Percentiles rank a stretch among this genome's conserved stretches.
Evolutionary conservation across 768 basidiomycete genomes (phyloP).

Genomic region (Leccinum truebloodii): DNA sequence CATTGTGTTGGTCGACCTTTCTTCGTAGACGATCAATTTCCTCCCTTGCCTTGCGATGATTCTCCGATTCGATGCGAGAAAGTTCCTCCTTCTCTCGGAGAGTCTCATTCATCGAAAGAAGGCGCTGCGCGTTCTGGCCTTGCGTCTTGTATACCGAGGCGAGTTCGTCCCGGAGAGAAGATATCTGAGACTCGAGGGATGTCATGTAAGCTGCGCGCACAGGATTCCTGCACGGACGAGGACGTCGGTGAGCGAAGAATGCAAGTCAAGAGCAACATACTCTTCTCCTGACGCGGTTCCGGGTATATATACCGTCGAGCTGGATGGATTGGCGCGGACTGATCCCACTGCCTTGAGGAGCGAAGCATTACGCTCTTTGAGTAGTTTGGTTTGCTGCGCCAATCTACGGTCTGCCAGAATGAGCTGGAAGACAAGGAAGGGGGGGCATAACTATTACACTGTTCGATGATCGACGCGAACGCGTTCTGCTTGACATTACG

Average conservation of each 20-base stretch:
- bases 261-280: slow-evolving; percentile 42
- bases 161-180: slow-evolving; percentile 86
- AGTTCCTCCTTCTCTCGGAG: slow-evolving; percentile 91
- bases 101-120: slow-evolving; percentile 93
- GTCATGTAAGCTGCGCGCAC: slow-evolving; percentile 86
- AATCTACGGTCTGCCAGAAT: slow-evolving; percentile 74
- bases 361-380: slow-evolving; percentile 91
- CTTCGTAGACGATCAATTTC: slow-evolving; percentile 68
- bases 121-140: slow-evolving; percentile 90
- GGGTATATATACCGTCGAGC: slow-evolving; percentile 61
- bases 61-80: slow-evolving; percentile 78
- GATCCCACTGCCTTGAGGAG: slow-evolving; percentile 82
- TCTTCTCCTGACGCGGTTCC: slow-evolving; percentile 62
- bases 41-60: slow-evolving; percentile 72
- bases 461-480: slow-evolving; percentile 85
- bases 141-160: slow-evolving; percentile 96
- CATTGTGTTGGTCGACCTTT: slow-evolving; percentile 82
- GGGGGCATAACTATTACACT: slow-evolving; percentile 59
- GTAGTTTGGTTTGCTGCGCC: slow-evolving; percentile 86
- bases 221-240: slow-evolving; percentile 57
- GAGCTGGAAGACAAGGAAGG: slow-evolving; percentile 10
- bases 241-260: neutral
- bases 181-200: slow-evolving; percentile 93
- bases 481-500: slow-evolving; percentile 82
- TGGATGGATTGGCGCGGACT: slow-evolving; percentile 61